A percentile compares a stretch with the other conserved stretches of the same genome.
Evolutionary conservation across 495 filamentous ascomycete species (phyloP).

Genomic region (Aspergillus avenaceus): DNA sequence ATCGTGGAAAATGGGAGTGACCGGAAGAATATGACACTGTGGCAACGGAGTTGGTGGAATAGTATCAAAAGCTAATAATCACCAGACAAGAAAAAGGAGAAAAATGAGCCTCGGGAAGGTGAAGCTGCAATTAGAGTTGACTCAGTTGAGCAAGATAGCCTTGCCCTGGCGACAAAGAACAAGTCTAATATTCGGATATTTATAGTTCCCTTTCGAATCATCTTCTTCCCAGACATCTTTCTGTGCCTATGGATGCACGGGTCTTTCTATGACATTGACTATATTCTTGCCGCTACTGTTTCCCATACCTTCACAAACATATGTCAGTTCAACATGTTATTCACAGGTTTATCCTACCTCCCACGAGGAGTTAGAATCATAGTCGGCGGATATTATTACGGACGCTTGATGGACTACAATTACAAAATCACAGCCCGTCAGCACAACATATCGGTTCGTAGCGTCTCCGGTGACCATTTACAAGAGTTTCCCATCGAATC

Average conservation of each 20-base stretch:
- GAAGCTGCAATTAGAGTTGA: neutral
- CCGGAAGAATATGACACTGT: neutral
- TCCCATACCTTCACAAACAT: neutral
- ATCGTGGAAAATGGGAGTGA: neutral
- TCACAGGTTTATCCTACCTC: neutral
- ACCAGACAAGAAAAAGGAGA: neutral
- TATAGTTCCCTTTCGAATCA: neutral
- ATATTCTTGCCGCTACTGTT: neutral
- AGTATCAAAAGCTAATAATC: neutral
- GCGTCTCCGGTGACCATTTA: neutral
- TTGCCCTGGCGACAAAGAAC: neutral
- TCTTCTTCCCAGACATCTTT: neutral
- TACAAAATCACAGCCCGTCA: neutral
- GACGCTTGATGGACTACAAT: neutral
- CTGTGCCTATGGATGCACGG: neutral
- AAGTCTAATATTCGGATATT: neutral
- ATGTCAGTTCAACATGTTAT: neutral
- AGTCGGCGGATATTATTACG: neutral
- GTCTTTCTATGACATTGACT: neutral
- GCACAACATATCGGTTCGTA: neutral
- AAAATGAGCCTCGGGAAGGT: neutral
- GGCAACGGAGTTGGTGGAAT: neutral
- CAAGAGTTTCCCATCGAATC: neutral
- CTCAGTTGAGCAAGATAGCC: neutral
- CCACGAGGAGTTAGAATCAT: neutral